A percentile compares a stretch with the other conserved stretches of the same genome.
Conservation (phyloP, 768 basidiomycete species). For the Sporobolomyces phaffii region DNA sequence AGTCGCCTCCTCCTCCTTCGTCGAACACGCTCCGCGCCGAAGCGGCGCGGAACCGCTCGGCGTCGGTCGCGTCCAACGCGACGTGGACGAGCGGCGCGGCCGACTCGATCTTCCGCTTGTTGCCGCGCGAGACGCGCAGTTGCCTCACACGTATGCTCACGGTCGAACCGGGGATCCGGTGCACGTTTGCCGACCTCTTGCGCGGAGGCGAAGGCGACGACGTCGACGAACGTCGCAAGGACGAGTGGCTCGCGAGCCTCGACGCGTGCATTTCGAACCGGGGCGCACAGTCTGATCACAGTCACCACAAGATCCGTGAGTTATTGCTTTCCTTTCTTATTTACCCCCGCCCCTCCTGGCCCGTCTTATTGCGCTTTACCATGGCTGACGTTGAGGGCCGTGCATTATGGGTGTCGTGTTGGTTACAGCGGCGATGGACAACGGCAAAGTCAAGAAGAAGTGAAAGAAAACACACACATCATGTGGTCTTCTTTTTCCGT, state of each 20-base stretch:
- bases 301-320: conserved; percentile 32
- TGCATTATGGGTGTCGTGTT: neutral
- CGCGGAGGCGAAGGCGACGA: conserved; percentile 57
- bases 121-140: conserved; percentile 85
- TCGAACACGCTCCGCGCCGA: conserved; percentile 12
- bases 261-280: conserved; percentile 53
- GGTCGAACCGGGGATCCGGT: conserved; percentile 78
- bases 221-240: conserved; percentile 58
- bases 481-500: too few relatives aligned
- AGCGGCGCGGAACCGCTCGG: conserved; percentile 35
- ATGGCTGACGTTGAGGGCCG: too few relatives aligned
- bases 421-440: neutral
- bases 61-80: conserved; percentile 47
- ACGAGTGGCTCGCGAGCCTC: conserved; percentile 78
- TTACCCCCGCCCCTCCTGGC: too few relatives aligned
- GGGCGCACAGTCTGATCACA: conserved; percentile 17
- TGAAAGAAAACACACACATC: too few relatives aligned
- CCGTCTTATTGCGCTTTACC: too few relatives aligned
- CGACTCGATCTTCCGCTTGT: conserved; percentile 90
- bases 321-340: neutral
- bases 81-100: conserved; percentile 69
- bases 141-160: conserved; percentile 89
- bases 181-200: conserved; percentile 85
- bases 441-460: conserved; percentile 16
- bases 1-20: conserved; percentile 44